A percentile compares a stretch with the other conserved stretches of the same genome.
Conservation (phyloP, 176 grass and related monocot species). For the Ensete glaucum region DNA sequence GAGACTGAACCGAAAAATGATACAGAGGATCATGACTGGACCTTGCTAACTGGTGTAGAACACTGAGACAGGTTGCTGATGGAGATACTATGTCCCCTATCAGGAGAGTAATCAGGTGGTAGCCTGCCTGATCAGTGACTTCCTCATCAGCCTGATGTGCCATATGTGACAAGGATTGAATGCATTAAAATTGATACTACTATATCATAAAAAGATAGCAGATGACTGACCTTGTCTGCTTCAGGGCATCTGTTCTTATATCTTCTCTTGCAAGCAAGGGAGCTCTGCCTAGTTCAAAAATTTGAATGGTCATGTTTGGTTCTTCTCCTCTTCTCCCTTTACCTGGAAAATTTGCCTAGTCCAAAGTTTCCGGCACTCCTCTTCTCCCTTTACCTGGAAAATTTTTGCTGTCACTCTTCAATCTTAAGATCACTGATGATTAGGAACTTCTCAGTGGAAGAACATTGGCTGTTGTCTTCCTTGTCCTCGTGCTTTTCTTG, state of each 20-base stretch:
- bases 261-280: constrained; percentile 1
- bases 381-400: constrained; percentile 90
- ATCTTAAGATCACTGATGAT: constrained; percentile 63
- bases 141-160: no score
- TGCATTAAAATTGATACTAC: no score
- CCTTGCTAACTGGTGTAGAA: no score
- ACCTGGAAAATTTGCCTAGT: constrained; percentile 90
- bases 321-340: constrained; percentile 93
- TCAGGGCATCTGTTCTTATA: no score
- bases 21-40: no score
- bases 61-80: no score
- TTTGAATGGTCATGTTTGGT: constrained; percentile 29
- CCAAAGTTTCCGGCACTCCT: constrained; percentile 82
- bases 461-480: constrained; percentile 21
- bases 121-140: no score
- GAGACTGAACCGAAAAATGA: no score
- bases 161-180: no score
- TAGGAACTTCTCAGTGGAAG: constrained; percentile 51
- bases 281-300: constrained; percentile 17
- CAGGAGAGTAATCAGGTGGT: no score
- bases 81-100: no score
- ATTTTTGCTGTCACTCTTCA: constrained; percentile 82
- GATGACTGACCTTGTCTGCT: background rate
- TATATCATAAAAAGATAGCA: no score
- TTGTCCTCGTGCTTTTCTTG: constrained; percentile 37